Conservation (phyloP, 1,284 basidiomycete species). For the Malassezia caprae region DNA sequence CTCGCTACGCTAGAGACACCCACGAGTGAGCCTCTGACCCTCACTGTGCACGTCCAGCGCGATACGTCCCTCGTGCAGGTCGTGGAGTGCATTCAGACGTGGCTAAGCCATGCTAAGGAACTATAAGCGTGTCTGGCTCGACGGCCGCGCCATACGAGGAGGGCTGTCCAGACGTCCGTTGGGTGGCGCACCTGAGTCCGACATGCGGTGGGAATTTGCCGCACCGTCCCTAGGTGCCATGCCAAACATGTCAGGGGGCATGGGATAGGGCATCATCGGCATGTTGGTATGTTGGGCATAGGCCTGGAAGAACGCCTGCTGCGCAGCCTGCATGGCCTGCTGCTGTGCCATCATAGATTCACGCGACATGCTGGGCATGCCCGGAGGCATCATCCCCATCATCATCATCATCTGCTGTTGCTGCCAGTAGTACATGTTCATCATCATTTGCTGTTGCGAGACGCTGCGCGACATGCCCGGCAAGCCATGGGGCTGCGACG, state of each 20-base stretch:
- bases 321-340: conserved; percentile 41
- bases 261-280: background rate
- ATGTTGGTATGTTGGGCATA: background rate
- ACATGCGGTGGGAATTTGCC: background rate
- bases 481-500: background rate
- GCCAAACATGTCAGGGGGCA: background rate
- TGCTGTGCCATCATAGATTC: conserved; percentile 36
- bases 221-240: background rate
- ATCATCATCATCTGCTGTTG: conserved; percentile 48
- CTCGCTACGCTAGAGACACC: conserved; percentile 68
- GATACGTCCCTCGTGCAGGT: background rate
- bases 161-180: background rate
- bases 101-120: background rate
- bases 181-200: background rate
- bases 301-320: conserved; percentile 45
- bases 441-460: conserved; percentile 49
- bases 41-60: background rate
- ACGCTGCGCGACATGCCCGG: conserved; percentile 15
- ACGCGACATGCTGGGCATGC: conserved; percentile 12
- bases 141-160: background rate
- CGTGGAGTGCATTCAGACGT: background rate
- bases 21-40: background rate
- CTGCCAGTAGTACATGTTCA: conserved; percentile 23
- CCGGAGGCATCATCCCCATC: conserved; percentile 48
- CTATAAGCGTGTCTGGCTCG: background rate